Conservation (phyloP, 2,329 filamentous ascomycete species). For the Rutstroemia sp. region DNA sequence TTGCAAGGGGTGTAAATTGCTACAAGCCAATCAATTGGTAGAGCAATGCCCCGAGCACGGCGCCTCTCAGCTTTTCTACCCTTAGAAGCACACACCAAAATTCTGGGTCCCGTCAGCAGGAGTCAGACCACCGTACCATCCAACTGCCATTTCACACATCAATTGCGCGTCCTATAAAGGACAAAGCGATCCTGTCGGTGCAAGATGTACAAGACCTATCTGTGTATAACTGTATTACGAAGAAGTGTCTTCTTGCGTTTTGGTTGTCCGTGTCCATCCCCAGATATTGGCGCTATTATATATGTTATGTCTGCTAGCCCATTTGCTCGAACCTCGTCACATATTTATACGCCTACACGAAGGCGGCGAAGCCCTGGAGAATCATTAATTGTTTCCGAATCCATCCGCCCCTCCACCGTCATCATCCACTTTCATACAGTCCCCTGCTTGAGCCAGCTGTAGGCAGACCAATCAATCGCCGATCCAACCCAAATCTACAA, state of each 20-base stretch:
- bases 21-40: not conserved
- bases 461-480: not conserved
- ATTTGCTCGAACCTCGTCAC: no score
- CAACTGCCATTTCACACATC: not conserved
- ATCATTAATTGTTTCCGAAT: not conserved
- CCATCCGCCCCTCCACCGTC: not conserved
- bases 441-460: constrained; percentile 4
- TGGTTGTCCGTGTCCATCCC: no score
- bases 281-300: no score
- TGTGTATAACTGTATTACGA: no score
- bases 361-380: not conserved
- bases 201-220: no score
- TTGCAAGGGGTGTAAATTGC: not conserved
- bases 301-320: no score
- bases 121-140: not conserved
- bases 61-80: not conserved
- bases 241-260: no score
- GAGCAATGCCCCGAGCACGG: not conserved
- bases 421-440: constrained; percentile 5
- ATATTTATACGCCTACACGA: no score
- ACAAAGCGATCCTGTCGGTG: no score
- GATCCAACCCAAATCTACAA: not conserved
- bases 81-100: not conserved
- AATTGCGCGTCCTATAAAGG: not conserved
- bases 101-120: not conserved